These are phyloP conservation scores for Dovyalis caffra DNA, from an alignment of 345 rosid species.

Conservation along the genomic window DNA sequence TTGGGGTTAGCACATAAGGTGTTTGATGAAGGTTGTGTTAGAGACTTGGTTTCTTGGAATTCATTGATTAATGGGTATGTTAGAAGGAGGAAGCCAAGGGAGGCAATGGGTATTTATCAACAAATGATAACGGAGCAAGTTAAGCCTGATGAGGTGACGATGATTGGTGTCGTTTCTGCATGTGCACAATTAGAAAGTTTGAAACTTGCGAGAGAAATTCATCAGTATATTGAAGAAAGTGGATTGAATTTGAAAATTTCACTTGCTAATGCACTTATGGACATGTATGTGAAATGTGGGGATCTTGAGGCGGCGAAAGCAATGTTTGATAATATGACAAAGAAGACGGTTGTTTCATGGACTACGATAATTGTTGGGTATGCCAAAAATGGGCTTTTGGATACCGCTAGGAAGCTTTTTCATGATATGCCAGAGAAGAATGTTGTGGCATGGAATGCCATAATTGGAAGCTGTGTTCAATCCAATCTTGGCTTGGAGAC, in stretches of 20 bases:
- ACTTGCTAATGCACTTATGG: conserved; percentile 74
- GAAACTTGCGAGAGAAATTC: conserved; percentile 62
- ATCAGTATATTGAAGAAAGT: conserved; percentile 37
- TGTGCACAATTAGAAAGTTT: conserved; percentile 55
- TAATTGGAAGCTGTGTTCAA: conserved; percentile 73
- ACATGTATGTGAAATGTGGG: conserved; percentile 84
- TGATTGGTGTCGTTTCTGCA: conserved; percentile 69
- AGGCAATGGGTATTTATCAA: conserved; percentile 48
- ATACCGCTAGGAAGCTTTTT: conserved; percentile 55
- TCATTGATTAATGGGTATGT: conserved; percentile 76
- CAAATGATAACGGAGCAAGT: conserved; percentile 54
- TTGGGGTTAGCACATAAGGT: conserved; percentile 55
- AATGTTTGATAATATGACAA: conserved; percentile 53
- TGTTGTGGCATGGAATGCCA: conserved; percentile 79
- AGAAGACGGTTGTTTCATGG: conserved; percentile 62
- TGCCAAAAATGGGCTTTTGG: conserved; percentile 58
- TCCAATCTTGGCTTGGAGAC: conserved; percentile 68
- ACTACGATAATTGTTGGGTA: conserved; percentile 79
- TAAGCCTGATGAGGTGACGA: conserved; percentile 67
- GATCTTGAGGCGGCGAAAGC: conserved; percentile 46
- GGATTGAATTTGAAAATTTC: conserved; percentile 52
- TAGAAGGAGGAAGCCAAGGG: conserved; percentile 44
- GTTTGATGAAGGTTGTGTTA: conserved; percentile 72
- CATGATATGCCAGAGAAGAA: conserved; percentile 66
- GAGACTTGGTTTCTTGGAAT: conserved; percentile 89